Percentiles rank a stretch among this genome's conserved stretches.
Evolutionary conservation across 306 rosid species (phyloP).

Genomic region (Malus orientalis): DNA sequence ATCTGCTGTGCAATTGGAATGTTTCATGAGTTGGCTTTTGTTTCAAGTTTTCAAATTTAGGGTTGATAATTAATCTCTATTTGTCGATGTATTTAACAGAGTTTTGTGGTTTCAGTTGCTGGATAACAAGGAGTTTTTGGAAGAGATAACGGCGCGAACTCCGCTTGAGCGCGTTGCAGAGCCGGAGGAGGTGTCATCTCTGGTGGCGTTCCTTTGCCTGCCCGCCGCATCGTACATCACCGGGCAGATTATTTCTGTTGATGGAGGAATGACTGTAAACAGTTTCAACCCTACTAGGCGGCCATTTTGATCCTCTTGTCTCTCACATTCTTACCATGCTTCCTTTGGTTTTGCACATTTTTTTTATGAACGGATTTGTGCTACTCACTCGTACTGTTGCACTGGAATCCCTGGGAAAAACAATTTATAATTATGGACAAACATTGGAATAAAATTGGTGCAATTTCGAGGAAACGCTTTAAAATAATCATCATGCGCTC

Average conservation of each 20-base stretch:
- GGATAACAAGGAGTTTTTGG: slow-evolving; percentile 28
- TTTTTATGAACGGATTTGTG: background rate
- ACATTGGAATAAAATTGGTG: background rate
- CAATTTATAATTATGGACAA: too few relatives aligned
- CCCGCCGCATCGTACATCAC: slow-evolving; percentile 87
- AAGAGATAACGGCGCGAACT: slow-evolving; percentile 38
- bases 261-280: slow-evolving; percentile 67
- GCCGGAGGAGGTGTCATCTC: slow-evolving; percentile 65
- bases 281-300: slow-evolving; percentile 43
- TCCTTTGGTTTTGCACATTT: background rate
- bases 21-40: background rate
- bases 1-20: too few relatives aligned
- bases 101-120: slow-evolving; percentile 35
- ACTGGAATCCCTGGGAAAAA: too few relatives aligned
- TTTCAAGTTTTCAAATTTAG: background rate
- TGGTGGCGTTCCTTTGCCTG: slow-evolving; percentile 78
- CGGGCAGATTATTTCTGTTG: slow-evolving; percentile 66
- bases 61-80: background rate
- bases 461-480: too few relatives aligned
- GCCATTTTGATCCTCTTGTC: slow-evolving; percentile 9
- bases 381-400: background rate
- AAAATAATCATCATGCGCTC: too few relatives aligned
- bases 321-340: background rate
- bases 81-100: background rate
- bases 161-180: slow-evolving; percentile 64